Percentiles rank a stretch among this genome's conserved stretches.
phyloP scores from a whole-genome alignment of 352 stramenopile species.

The Globisporangium mamillatum region DNA sequence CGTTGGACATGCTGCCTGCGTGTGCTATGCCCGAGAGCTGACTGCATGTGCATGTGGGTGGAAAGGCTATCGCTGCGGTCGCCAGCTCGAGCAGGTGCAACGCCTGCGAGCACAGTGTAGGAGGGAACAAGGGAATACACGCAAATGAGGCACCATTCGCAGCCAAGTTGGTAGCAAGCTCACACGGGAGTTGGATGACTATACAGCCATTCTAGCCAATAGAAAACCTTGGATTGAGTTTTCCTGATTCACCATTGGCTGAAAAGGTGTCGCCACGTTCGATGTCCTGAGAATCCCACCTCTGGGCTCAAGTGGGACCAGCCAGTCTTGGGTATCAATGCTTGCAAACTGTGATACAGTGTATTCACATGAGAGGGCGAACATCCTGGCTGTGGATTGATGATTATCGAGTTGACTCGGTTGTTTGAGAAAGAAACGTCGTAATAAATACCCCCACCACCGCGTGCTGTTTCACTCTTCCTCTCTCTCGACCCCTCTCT shows the following conservation, averaged over 20 bases:
- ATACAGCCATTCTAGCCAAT: background rate
- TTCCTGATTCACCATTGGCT: too few species aligned
- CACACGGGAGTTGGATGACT: background rate
- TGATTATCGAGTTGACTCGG: background rate
- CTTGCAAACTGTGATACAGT: too few species aligned
- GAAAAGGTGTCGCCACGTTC: too few species aligned
- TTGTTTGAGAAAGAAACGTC: background rate
- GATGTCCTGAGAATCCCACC: too few species aligned
- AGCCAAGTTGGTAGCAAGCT: background rate
- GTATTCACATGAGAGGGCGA: background rate
- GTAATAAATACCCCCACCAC: slow-evolving; percentile 4
- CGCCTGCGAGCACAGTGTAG: background rate
- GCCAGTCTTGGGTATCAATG: too few species aligned
- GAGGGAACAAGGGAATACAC: background rate
- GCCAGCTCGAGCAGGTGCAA: background rate
- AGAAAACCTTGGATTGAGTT: too few species aligned
- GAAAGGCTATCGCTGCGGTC: background rate
- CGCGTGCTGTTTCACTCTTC: background rate
- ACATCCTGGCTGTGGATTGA: background rate
- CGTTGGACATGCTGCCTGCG: background rate
- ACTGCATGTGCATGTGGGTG: background rate
- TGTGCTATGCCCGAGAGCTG: background rate
- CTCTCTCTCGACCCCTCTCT: background rate
- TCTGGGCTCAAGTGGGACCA: too few species aligned
- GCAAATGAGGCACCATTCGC: background rate